phyloP scores from a whole-genome alignment of 805 yeast species.

The Candida maris region DNA sequence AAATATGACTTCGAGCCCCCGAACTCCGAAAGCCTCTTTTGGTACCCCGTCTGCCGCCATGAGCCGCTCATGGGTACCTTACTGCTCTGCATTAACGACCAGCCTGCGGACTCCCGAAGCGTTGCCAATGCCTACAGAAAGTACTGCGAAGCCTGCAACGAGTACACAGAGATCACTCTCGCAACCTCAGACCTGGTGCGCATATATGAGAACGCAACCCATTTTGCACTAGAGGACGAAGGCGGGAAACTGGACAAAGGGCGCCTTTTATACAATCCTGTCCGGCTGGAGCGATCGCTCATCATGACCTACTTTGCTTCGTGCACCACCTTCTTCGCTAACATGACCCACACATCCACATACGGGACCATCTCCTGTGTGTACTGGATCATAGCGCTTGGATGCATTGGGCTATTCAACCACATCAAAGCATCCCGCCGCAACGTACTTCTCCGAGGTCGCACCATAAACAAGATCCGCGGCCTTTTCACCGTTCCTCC shows the following conservation, averaged over 20 bases:
- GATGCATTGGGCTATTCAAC: slow-evolving; percentile 16
- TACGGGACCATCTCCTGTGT: slow-evolving; percentile 16
- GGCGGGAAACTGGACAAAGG: not conserved
- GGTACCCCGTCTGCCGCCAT: slow-evolving; percentile 24
- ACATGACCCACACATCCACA: slow-evolving; percentile 12
- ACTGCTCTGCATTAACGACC: slow-evolving; percentile 23
- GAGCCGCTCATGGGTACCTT: slow-evolving; percentile 26
- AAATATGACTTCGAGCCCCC: slow-evolving; percentile 20
- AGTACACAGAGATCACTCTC: slow-evolving; percentile 7
- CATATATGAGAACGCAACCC: slow-evolving; percentile 14
- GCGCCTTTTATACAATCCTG: slow-evolving; percentile 14
- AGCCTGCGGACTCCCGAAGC: not conserved
- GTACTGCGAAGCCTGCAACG: slow-evolving; percentile 12
- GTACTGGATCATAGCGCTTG: slow-evolving; percentile 21
- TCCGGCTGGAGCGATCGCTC: slow-evolving; percentile 6
- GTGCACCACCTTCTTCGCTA: slow-evolving; percentile 20
- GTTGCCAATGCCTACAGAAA: slow-evolving; percentile 7
- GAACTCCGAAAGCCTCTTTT: slow-evolving; percentile 11
- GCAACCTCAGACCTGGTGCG: slow-evolving; percentile 3
- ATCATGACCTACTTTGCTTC: slow-evolving; percentile 13
- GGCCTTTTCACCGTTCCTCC: slow-evolving; percentile 22
- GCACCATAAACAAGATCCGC: slow-evolving; percentile 13
- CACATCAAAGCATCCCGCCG: slow-evolving; percentile 10
- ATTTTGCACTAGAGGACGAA: slow-evolving; percentile 3
- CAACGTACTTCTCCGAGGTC: slow-evolving; percentile 8